Evolutionary conservation across 179 eudicot species (phyloP).

Genomic region (Dionaea muscipula): DNA sequence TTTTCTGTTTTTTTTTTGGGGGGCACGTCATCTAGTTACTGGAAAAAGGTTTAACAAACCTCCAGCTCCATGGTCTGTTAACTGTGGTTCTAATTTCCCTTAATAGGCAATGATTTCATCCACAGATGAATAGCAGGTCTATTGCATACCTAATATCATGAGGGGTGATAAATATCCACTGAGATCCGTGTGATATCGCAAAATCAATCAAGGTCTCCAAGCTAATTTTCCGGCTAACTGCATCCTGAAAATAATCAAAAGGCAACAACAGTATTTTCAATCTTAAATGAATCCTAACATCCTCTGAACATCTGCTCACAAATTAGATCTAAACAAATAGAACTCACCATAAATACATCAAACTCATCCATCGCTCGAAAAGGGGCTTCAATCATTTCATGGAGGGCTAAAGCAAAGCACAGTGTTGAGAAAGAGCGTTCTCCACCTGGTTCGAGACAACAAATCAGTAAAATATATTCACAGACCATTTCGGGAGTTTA

Average conservation of each 20-base stretch:
- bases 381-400: slow-evolving; percentile 96
- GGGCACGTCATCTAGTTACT: too few species aligned
- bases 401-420: slow-evolving; percentile 92
- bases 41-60: too few species aligned
- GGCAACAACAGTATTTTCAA: background rate
- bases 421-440: slow-evolving; percentile 93
- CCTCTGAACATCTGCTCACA: background rate
- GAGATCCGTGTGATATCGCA: slow-evolving; percentile 78
- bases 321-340: background rate
- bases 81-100: background rate
- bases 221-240: slow-evolving; percentile 95
- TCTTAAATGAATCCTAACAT: background rate
- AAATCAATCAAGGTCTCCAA: slow-evolving; percentile 80
- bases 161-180: slow-evolving; percentile 95
- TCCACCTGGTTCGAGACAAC: slow-evolving; percentile 45
- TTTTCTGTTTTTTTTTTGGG: too few species aligned
- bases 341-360: slow-evolving; percentile 89
- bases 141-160: slow-evolving; percentile 75
- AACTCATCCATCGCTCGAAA: slow-evolving; percentile 99
- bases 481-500: too few species aligned
- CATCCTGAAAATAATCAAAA: slow-evolving; percentile 43
- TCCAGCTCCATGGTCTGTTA: too few species aligned
- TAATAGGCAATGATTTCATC: background rate
- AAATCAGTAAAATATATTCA: too few species aligned
- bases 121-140: background rate